Conservation (phyloP, 805 yeast species). For the Starmerella stigmatis region DNA sequence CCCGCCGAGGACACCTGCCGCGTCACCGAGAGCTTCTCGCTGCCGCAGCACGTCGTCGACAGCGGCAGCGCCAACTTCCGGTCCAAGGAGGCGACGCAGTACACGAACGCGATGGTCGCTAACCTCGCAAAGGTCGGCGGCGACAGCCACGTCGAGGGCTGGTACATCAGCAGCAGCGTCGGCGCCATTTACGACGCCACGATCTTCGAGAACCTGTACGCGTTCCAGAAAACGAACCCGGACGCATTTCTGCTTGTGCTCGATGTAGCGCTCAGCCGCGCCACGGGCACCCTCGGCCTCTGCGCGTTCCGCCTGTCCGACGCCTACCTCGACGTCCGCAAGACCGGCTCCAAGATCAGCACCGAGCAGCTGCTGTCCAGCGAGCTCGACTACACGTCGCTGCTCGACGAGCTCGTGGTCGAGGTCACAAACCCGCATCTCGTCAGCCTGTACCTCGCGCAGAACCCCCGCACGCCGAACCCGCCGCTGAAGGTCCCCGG, state of each 20-base stretch:
- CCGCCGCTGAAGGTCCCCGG: slow-evolving; percentile 36
- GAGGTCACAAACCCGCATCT: slow-evolving; percentile 58
- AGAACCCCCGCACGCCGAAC: slow-evolving; percentile 23
- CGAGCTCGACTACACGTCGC: slow-evolving; percentile 51
- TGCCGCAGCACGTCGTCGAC: slow-evolving; percentile 45
- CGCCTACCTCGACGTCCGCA: slow-evolving; percentile 44
- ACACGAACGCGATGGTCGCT: slow-evolving; percentile 56
- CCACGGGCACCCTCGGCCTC: slow-evolving; percentile 51
- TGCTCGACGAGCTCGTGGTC: slow-evolving; percentile 63
- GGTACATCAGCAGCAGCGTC: slow-evolving; percentile 62
- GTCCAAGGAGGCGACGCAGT: slow-evolving; percentile 51
- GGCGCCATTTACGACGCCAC: slow-evolving; percentile 57
- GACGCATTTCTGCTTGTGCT: slow-evolving; percentile 46
- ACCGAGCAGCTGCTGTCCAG: slow-evolving; percentile 51
- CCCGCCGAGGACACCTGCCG: slow-evolving; percentile 12
- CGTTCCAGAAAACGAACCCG: slow-evolving; percentile 48
- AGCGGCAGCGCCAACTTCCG: slow-evolving; percentile 54
- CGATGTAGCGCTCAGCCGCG: slow-evolving; percentile 51
- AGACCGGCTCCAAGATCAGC: slow-evolving; percentile 45
- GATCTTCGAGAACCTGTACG: slow-evolving; percentile 58
- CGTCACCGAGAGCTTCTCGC: slow-evolving; percentile 43
- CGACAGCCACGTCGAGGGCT: slow-evolving; percentile 66
- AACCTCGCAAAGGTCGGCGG: slow-evolving; percentile 51
- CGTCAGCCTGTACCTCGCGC: slow-evolving; percentile 43
- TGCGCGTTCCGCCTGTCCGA: slow-evolving; percentile 60